These are phyloP conservation scores for Capronia americana DNA, from an alignment of 2,329 filamentous ascomycete species.

Conservation along the genomic window DNA sequence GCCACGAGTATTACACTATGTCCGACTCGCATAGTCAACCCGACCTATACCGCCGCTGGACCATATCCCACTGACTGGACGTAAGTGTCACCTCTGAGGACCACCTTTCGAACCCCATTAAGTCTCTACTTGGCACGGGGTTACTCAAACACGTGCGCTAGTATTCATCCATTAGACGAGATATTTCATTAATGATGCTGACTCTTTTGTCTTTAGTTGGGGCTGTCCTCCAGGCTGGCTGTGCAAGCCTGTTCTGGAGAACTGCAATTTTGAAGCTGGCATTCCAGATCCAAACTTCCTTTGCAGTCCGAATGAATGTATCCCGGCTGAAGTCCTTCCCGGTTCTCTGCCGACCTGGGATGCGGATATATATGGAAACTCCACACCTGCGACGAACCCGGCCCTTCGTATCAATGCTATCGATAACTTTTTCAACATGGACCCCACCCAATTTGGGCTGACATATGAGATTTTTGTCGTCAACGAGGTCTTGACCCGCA, in stretches of 20 bases:
- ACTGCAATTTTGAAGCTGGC: slow-evolving; percentile 51
- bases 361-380: slow-evolving; percentile 34
- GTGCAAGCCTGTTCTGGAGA: slow-evolving; percentile 48
- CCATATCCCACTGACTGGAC: slow-evolving; percentile 42
- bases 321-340: slow-evolving; percentile 43
- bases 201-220: slow-evolving; percentile 44
- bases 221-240: slow-evolving; percentile 54
- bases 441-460: slow-evolving; percentile 67
- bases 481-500: slow-evolving; percentile 51
- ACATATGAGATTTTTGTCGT: slow-evolving; percentile 67
- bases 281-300: slow-evolving; percentile 49
- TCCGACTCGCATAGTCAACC: slow-evolving; percentile 42
- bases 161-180: no score
- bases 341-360: slow-evolving; percentile 42
- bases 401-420: slow-evolving; percentile 31
- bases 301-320: slow-evolving; percentile 51
- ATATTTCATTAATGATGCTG: neutral
- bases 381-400: slow-evolving; percentile 45
- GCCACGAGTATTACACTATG: slow-evolving; percentile 41
- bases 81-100: slow-evolving; percentile 24
- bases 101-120: neutral
- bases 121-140: neutral
- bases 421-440: slow-evolving; percentile 66
- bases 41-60: slow-evolving; percentile 41
- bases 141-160: neutral